Conservation (phyloP, 805 yeast species). For the Candida ipomoeae region DNA sequence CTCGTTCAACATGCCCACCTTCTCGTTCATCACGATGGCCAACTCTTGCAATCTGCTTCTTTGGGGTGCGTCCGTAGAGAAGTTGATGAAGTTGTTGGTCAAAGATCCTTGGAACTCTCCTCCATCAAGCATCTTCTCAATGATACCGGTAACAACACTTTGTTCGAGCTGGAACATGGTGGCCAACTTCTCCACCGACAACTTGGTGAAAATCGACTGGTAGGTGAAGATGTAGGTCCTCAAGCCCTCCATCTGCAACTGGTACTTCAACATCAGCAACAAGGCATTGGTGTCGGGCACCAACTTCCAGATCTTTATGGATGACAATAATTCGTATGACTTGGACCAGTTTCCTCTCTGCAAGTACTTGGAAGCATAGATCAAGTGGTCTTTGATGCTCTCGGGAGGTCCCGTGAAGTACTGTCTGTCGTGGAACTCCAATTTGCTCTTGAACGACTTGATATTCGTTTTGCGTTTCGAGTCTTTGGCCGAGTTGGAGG, state of each 20-base stretch:
- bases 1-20: slow-evolving; percentile 71
- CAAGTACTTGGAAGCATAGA: slow-evolving; percentile 86
- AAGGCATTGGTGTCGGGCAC: slow-evolving; percentile 65
- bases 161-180: slow-evolving; percentile 60
- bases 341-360: slow-evolving; percentile 86
- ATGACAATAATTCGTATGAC: slow-evolving; percentile 64
- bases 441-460: slow-evolving; percentile 84
- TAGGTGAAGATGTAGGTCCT: slow-evolving; percentile 89
- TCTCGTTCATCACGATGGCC: slow-evolving; percentile 79
- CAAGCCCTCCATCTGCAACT: slow-evolving; percentile 85
- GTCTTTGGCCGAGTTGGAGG: slow-evolving; percentile 56
- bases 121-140: slow-evolving; percentile 69
- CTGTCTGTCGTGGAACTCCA: slow-evolving; percentile 91
- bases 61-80: slow-evolving; percentile 67
- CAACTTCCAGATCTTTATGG: slow-evolving; percentile 83
- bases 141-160: slow-evolving; percentile 54
- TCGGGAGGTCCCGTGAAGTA: slow-evolving; percentile 97
- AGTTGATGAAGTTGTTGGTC: slow-evolving; percentile 63
- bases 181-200: slow-evolving; percentile 65
- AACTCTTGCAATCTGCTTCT: slow-evolving; percentile 82
- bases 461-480: slow-evolving; percentile 52
- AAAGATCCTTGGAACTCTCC: slow-evolving; percentile 76
- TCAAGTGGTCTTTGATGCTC: slow-evolving; percentile 86
- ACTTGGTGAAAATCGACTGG: slow-evolving; percentile 68
- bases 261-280: slow-evolving; percentile 66